A percentile compares a stretch with the other conserved stretches of the same genome.
Conservation (phyloP, 306 rosid species). For the Inga laurina region DNA sequence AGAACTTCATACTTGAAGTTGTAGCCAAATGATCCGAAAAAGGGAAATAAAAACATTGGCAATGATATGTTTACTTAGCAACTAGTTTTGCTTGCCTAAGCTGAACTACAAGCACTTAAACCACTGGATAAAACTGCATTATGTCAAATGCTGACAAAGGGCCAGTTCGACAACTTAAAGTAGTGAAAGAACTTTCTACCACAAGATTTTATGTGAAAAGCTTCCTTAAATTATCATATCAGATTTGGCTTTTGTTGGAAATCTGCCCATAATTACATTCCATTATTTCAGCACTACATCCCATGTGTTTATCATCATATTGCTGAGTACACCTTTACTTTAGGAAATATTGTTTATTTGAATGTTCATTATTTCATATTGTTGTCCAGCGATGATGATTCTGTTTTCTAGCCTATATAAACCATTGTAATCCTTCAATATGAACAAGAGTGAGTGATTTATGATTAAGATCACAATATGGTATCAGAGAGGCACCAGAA, state of each 20-base stretch:
- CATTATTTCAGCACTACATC: no score
- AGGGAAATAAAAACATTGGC: not conserved
- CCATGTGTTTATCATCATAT: no score
- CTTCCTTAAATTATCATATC: not conserved
- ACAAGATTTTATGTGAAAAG: not conserved
- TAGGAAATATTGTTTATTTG: no score
- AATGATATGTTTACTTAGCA: not conserved
- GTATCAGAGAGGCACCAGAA: no score
- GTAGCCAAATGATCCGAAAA: conserved; percentile 11
- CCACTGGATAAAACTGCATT: not conserved
- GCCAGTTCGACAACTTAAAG: not conserved
- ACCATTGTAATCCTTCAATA: no score
- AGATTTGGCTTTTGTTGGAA: conserved; percentile 11
- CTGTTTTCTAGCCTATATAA: no score
- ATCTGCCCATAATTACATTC: no score
- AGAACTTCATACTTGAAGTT: conserved; percentile 10
- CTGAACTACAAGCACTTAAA: not conserved
- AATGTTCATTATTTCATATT: no score
- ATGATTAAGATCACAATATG: no score
- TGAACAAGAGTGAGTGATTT: no score
- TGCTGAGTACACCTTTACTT: no score
- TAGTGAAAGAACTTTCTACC: not conserved
- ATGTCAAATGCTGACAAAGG: not conserved
- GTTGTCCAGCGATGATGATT: no score
- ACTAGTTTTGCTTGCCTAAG: not conserved